These are phyloP conservation scores for Candida rishiriensis DNA, from an alignment of 805 yeast genomes.

Conservation along the genomic window DNA sequence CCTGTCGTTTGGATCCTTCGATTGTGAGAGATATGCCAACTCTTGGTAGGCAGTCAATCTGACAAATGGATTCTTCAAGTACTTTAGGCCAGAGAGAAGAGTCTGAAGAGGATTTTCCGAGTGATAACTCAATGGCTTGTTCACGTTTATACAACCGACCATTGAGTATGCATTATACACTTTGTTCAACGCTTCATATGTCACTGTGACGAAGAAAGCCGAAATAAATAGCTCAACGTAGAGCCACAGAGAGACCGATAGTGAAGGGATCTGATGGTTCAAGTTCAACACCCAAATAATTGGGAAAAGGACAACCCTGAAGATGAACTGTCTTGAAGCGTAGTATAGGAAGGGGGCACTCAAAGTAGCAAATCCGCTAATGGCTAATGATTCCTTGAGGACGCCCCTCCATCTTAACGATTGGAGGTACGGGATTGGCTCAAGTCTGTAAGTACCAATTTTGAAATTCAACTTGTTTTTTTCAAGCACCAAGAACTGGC, in stretches of 20 bases:
- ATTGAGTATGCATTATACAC: slow-evolving; percentile 62
- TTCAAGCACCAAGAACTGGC: slow-evolving; percentile 50
- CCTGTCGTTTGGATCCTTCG: slow-evolving; percentile 44
- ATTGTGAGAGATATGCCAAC: slow-evolving; percentile 57
- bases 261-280: slow-evolving; percentile 39
- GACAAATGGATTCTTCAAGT: slow-evolving; percentile 40
- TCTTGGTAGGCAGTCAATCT: slow-evolving; percentile 74
- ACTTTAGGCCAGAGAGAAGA: slow-evolving; percentile 57
- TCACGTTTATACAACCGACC: slow-evolving; percentile 68
- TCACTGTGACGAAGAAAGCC: slow-evolving; percentile 33
- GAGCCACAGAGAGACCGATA: slow-evolving; percentile 29
- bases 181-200: slow-evolving; percentile 55
- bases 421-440: slow-evolving; percentile 33
- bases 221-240: slow-evolving; percentile 29
- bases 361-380: slow-evolving; percentile 27
- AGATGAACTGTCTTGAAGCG: slow-evolving; percentile 38
- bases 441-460: slow-evolving; percentile 36
- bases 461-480: slow-evolving; percentile 48
- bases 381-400: slow-evolving; percentile 35
- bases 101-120: slow-evolving; percentile 62
- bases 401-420: slow-evolving; percentile 24
- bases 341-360: slow-evolving; percentile 37
- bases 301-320: slow-evolving; percentile 33
- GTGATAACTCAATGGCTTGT: slow-evolving; percentile 53
- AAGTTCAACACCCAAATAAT: slow-evolving; percentile 30